Evolutionary conservation across 163 green algal genomes (phyloP), one percentile per base, ranked within the genome.

Genomic region (Chlorella variabilis): DNA sequence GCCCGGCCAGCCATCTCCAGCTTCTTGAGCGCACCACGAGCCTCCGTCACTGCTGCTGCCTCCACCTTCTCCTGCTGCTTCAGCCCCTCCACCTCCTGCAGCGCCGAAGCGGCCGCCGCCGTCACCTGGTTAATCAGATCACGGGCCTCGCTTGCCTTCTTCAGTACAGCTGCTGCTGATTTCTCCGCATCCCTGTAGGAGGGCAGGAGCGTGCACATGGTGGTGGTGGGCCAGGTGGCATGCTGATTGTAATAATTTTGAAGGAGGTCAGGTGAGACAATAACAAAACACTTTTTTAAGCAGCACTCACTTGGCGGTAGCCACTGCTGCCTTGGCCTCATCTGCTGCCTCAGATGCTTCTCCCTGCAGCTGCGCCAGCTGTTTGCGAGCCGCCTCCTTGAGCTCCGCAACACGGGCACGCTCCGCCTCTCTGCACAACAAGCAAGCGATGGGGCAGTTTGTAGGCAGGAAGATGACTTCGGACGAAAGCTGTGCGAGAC

Each of bases 31-130:
- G 58, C 38, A 17, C 54, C 15, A 5, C 71, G 67, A 20, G 66
- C 56, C 20, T 71, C n/a, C 18, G 56, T 41, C 56, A 80, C 76
- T 29, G 39, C 65, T 5, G 56, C 56, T 5, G 73, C 76, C 23
- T 75, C 77, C 45, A 51, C 68, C 70, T 71, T 41, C 75, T 84
- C 76, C 31, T 39, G 25, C 17, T 34, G 51, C 65, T 77, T 70
- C 23, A 80, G 48, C 23, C 45, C 69, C 21, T 48, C 67, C 70
- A 84, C 33, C 49, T 71, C 18, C 5, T 71, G 34, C 29, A 59
- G 34, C 2, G 70, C 69, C 49, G 58, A 56, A 27, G n/a, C 18
- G 13, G 48, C 51, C 8, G 58, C 71, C 9, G 34, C 48, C 15
- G 41, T 70, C 15, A 70, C 77, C 38, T 71, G 36, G 48, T 81